Percentiles rank a stretch among this genome's conserved stretches.
These are phyloP conservation scores for Cladosporium cucumerinum DNA, from an alignment of 2,329 filamentous ascomycete species.

Conservation along the genomic window DNA sequence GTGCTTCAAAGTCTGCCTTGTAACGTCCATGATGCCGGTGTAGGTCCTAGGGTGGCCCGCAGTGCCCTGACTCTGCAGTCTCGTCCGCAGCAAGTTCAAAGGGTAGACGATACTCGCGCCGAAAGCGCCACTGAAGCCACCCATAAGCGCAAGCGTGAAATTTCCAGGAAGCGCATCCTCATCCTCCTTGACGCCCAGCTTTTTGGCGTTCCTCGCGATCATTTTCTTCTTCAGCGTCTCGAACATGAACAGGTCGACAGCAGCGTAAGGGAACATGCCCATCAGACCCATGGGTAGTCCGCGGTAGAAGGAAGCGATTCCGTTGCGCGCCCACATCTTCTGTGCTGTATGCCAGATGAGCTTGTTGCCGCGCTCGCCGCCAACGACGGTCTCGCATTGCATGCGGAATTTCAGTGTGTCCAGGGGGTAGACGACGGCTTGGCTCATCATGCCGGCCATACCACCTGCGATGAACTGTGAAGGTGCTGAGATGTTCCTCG, in stretches of 20 bases:
- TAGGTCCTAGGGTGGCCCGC: conserved; percentile 74
- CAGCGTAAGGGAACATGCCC: conserved; percentile 97
- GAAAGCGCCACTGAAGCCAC: conserved; percentile 85
- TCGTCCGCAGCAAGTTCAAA: conserved; percentile 85
- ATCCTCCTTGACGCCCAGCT: conserved; percentile 71
- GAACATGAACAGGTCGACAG: conserved; percentile 93
- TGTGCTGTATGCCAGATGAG: conserved; percentile 77
- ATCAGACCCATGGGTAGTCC: conserved; percentile 90
- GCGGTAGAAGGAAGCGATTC: conserved; percentile 76
- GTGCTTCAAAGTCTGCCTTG: conserved; percentile 72
- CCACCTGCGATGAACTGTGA: conserved; percentile 92
- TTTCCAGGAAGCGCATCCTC: conserved; percentile 74
- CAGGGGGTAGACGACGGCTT: conserved; percentile 92
- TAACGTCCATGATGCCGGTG: conserved; percentile 85
- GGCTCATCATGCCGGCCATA: conserved; percentile 87
- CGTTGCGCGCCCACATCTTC: conserved; percentile 80
- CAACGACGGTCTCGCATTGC: conserved; percentile 89
- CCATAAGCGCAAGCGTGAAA: conserved; percentile 81
- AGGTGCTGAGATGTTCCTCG: conserved; percentile 71
- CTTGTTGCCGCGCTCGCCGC: conserved; percentile 76
- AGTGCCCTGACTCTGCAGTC: conserved; percentile 47
- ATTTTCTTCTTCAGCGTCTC: conserved; percentile 82
- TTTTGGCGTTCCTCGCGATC: conserved; percentile 65
- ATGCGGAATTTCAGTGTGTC: conserved; percentile 82
- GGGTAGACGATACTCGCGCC: conserved; percentile 95